Evolutionary conservation across 305 asterid genomes (phyloP).

Genomic region (Vinca major): DNA sequence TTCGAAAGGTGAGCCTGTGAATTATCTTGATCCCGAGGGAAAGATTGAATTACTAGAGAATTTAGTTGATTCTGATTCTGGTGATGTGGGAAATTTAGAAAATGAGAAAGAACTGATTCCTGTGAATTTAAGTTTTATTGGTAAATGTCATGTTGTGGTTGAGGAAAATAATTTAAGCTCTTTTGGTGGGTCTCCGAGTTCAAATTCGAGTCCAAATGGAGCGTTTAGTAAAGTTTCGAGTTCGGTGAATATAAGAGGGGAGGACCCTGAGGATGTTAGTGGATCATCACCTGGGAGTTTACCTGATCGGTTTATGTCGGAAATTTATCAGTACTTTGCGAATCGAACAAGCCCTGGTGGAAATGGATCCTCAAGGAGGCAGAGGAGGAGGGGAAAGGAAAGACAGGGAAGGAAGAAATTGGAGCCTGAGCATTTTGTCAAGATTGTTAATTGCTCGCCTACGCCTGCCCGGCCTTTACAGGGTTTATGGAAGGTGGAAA

Average conservation of each 20-base stretch:
- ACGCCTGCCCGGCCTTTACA: conserved; percentile 68
- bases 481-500: conserved; percentile 87
- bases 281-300: conserved; percentile 62
- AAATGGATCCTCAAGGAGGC: conserved; percentile 72
- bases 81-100: conserved; percentile 31
- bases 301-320: conserved; percentile 54
- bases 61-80: conserved; percentile 24
- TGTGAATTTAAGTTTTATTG: conserved; percentile 59
- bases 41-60: conserved; percentile 30
- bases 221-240: conserved; percentile 28
- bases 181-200: conserved; percentile 7
- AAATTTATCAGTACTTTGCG: conserved; percentile 79
- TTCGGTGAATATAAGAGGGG: conserved; percentile 34
- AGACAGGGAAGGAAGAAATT: conserved; percentile 59
- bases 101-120: conserved; percentile 51
- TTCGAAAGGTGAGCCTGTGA: conserved; percentile 48
- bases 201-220: conserved; percentile 20
- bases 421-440: conserved; percentile 71
- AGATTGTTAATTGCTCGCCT: conserved; percentile 64
- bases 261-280: conserved; percentile 38
- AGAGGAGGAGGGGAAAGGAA: conserved; percentile 78
- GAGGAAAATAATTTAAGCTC: conserved; percentile 51
- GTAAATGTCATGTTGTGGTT: conserved; percentile 50
- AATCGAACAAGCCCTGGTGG: conserved; percentile 75
- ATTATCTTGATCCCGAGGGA: conserved; percentile 61